Base-by-base conservation (phyloP, 257 asterid genomes). In the Solanum chmielewskii region DNA sequence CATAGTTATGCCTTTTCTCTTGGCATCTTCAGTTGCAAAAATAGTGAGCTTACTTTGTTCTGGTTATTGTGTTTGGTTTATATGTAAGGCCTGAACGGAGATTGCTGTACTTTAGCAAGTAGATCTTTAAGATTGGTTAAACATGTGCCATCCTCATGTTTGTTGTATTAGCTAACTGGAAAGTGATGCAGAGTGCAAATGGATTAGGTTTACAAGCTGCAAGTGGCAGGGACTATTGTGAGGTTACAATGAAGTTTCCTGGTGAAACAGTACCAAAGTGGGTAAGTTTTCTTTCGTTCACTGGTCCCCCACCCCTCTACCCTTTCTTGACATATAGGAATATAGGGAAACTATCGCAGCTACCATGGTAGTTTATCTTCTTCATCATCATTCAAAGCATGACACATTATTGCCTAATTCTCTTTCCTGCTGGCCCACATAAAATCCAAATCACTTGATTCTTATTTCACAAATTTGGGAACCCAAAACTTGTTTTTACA, bases 181-280 rank as follows among this genome's bases (percentile, higher is more conserved):
- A 75, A 83, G 87, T 62, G 82, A 59, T 91, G 92, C 98, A 97
- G 99, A 91, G 92, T 88, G 95, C 95, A 78, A 97, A 97, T 95
- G 99, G 99, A 90, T 93, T 97, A 90, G 99, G 99, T 86, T 90
- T 96, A 87, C 96, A 93, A 92, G 99, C 98, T 87, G 92, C 87
- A 85, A 88, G 88, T 33, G 95, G 96, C 75, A 90, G 87, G 86
- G 96, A 94, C 89, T 56, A 87, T 84, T 97, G 99, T 89, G 95
- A 93, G 90, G 94, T 97, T 85, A 89, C 91, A 11, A 44, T 96
- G 88, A 90, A 90, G 90, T 97, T 95, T 87, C 98, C 99, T 2
- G 23, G 91, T 35, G 97, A 95, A 80, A 97, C 99, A 37, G 87
- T 91, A 81, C 95, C 98, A 41, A 96, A 94, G 91, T 97, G 99